Conservation (phyloP, 306 rosid genomes). For the Rubus parviflorus region DNA sequence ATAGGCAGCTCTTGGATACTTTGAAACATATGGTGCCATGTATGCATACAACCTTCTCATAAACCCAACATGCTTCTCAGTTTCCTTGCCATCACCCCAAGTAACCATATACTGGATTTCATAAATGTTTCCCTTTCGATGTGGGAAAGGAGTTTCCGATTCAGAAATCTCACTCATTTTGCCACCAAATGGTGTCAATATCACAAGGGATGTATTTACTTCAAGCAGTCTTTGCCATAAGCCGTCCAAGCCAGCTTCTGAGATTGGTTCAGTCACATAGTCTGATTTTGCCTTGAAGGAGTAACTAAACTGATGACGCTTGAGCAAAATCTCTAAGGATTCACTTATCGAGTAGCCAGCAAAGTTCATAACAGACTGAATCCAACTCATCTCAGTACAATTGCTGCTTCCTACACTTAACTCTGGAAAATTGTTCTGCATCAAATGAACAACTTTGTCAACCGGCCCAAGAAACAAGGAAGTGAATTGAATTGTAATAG, state of each 20-base stretch:
- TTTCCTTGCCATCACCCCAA: slow-evolving; percentile 44
- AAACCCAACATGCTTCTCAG: slow-evolving; percentile 40
- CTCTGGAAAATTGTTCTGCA: slow-evolving; percentile 58
- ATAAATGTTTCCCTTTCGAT: slow-evolving; percentile 60
- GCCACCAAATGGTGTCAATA: slow-evolving; percentile 62
- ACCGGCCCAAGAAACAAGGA: slow-evolving; percentile 56
- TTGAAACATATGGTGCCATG: slow-evolving; percentile 65
- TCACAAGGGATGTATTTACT: slow-evolving; percentile 42
- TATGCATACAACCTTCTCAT: slow-evolving; percentile 46
- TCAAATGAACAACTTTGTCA: slow-evolving; percentile 38
- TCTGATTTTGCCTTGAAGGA: slow-evolving; percentile 77
- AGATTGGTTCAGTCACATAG: slow-evolving; percentile 51
- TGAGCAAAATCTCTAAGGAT: slow-evolving; percentile 48
- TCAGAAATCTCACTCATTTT: slow-evolving; percentile 52
- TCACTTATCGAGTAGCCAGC: slow-evolving; percentile 45
- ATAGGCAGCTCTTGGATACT: slow-evolving; percentile 64
- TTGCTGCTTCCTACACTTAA: slow-evolving; percentile 43
- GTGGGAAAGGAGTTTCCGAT: slow-evolving; percentile 63
- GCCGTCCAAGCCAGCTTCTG: slow-evolving; percentile 49
- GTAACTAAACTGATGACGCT: slow-evolving; percentile 37
- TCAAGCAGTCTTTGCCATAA: slow-evolving; percentile 44
- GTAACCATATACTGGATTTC: slow-evolving; percentile 46
- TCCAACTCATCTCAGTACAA: slow-evolving; percentile 65
- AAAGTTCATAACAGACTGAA: slow-evolving; percentile 54
- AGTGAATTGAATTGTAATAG: slow-evolving; percentile 50